These are phyloP conservation scores for Lactuca saligna DNA, from an alignment of 129 eudicot genomes.

Conservation along the genomic window DNA sequence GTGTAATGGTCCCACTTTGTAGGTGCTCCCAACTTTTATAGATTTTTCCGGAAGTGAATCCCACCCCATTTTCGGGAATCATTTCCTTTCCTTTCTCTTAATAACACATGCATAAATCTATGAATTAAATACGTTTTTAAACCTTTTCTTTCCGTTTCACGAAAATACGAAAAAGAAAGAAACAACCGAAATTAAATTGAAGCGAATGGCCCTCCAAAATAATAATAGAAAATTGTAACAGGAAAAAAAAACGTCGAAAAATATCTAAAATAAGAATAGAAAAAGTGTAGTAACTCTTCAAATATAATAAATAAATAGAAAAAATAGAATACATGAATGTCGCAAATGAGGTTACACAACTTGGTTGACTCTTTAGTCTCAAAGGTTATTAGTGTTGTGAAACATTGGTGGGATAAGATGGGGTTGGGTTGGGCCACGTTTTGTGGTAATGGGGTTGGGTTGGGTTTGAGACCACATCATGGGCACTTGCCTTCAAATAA, in stretches of 20 bases:
- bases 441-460: constrained; percentile 30
- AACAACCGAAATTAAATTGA: no score
- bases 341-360: background rate
- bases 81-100: background rate
- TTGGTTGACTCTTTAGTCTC: constrained; percentile 31
- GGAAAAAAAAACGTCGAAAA: no score
- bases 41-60: constrained; percentile 30
- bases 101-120: background rate
- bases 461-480: constrained; percentile 32
- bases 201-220: no score
- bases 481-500: background rate
- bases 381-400: constrained; percentile 23
- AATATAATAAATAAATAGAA: background rate
- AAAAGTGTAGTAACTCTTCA: background rate
- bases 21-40: constrained; percentile 29
- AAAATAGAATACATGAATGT: background rate
- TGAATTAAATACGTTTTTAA: no score
- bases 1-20: constrained; percentile 19
- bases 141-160: no score
- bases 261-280: background rate
- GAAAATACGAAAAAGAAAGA: no score
- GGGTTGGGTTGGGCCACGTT: constrained; percentile 39
- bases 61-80: constrained; percentile 19
- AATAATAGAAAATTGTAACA: no score
- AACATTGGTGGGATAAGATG: constrained; percentile 20